A percentile compares a stretch with the other conserved stretches of the same genome.
phyloP scores from a whole-genome alignment of 73 alveolate species.

The Uronychia setigera region DNA sequence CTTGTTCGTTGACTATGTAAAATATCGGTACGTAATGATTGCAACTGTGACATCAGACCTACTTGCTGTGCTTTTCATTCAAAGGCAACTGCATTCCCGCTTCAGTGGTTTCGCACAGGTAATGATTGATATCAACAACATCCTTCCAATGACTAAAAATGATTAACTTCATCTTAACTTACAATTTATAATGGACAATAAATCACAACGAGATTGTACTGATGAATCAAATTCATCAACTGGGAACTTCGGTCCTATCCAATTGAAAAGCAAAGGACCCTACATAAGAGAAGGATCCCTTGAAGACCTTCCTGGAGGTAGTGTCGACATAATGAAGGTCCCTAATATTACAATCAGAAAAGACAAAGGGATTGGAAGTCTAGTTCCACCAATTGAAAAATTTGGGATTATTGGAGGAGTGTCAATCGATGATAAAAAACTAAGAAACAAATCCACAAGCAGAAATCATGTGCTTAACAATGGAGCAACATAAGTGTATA shows the following conservation, averaged over 20 bases:
- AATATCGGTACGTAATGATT: not conserved
- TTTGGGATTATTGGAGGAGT: not conserved
- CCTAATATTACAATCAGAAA: not conserved
- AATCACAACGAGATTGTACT: too few relatives aligned
- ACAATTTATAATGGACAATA: too few relatives aligned
- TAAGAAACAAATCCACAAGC: not conserved
- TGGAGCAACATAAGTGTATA: not conserved
- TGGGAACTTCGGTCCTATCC: too few relatives aligned
- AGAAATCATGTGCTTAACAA: not conserved
- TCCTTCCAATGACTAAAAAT: too few relatives aligned
- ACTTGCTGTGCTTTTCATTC: not conserved
- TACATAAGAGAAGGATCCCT: too few relatives aligned
- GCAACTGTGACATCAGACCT: not conserved
- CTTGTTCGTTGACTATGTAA: not conserved
- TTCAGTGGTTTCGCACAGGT: not conserved
- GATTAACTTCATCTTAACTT: too few relatives aligned
- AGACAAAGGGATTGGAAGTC: not conserved
- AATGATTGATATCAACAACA: not conserved
- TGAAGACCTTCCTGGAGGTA: too few relatives aligned
- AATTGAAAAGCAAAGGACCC: too few relatives aligned
- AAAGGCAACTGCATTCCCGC: not conserved
- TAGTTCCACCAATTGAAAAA: too few relatives aligned
- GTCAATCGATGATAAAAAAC: not conserved
- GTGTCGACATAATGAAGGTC: not conserved
- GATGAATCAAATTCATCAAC: too few relatives aligned